Evolutionary conservation across 2,329 filamentous ascomycete genomes (phyloP), one percentile per base, ranked within the genome.

Genomic region (Phialophora expanda): DNA sequence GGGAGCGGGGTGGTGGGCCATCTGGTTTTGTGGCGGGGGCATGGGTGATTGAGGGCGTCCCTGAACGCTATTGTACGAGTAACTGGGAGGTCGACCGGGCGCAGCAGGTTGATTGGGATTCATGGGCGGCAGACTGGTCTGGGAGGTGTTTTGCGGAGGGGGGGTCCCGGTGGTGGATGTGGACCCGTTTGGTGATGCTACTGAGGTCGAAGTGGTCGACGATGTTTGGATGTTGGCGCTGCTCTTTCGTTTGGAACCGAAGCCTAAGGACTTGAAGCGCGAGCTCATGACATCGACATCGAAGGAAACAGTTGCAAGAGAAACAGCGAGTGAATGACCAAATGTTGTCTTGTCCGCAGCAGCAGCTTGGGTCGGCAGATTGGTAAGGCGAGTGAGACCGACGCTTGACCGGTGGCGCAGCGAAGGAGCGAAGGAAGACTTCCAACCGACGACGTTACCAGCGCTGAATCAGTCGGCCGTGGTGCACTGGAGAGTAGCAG

Each of bases 21-120:
- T 73, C 65, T 78, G 78, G 61, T 79, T 79, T 59, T 76, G 75
- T 50, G 71, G 76, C 30, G 76, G 80, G 32, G 77, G 81, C 76
- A 86, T 81, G 58, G 85, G 85, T 73, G 83, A 85, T 65, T 80
- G 79, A 48, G 84, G 81, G 63, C 84, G 81, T 71, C 80, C 82
- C 69, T 76, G 82, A 24, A 24, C 24, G 66, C 78, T 78, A 73
- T 44, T 44, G 38, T 87, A 86, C 66, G 85, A 84, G 76, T 89
- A 89, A 74, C 85, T 88, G 51, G 87, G 87, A 72, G 87, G 87
- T 66, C 86, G 84, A 71, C 86, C 86, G 71, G 86, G 79, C 50
- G 81, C 80, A 69, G 84, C 82, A 75, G 78, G 74, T 58, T 71
- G 72, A 20, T 61, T 61, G 28, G 58, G 58, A 63, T 76, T 76